phyloP scores from a whole-genome alignment of 768 basidiomycete species.

The Leccinum fibrillosum region DNA sequence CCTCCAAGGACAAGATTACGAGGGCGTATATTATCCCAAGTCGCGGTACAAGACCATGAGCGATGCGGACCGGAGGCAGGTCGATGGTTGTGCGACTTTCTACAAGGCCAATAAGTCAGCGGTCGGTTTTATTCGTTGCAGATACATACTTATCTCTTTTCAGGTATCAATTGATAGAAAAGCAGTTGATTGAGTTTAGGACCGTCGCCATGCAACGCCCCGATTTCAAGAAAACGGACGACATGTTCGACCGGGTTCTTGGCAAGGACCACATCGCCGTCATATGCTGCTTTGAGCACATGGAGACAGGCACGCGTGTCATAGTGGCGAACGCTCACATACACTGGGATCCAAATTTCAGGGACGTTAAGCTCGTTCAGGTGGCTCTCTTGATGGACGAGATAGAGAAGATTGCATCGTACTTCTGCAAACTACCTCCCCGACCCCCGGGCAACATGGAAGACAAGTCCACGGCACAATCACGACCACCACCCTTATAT shows the following conservation, averaged over 20 bases:
- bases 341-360: slow-evolving; percentile 87
- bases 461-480: slow-evolving; percentile 24
- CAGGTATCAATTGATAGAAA: slow-evolving; percentile 92
- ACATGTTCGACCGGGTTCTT: slow-evolving; percentile 99
- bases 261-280: slow-evolving; percentile 93
- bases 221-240: slow-evolving; percentile 96
- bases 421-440: slow-evolving; percentile 82
- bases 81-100: slow-evolving; percentile 97
- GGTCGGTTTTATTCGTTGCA: slow-evolving; percentile 1
- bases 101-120: slow-evolving; percentile 86
- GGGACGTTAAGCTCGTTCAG: slow-evolving; percentile 98
- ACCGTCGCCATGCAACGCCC: slow-evolving; percentile 88
- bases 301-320: slow-evolving; percentile 80
- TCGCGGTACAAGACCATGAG: slow-evolving; percentile 92
- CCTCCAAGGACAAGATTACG: slow-evolving; percentile 74
- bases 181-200: slow-evolving; percentile 90
- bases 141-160: slow-evolving; percentile 4
- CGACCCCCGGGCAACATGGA: slow-evolving; percentile 41
- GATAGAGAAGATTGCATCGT: slow-evolving; percentile 81
- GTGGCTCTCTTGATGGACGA: slow-evolving; percentile 91
- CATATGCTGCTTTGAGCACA: slow-evolving; percentile 82
- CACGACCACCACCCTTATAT: slow-evolving; percentile 65
- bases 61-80: slow-evolving; percentile 76
- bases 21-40: slow-evolving; percentile 90
- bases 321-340: slow-evolving; percentile 91